A percentile compares a stretch with the other conserved stretches of the same genome.
phyloP scores from a whole-genome alignment of 2,329 filamentous ascomycete species.

The Cladosporium sphaerospermum region DNA sequence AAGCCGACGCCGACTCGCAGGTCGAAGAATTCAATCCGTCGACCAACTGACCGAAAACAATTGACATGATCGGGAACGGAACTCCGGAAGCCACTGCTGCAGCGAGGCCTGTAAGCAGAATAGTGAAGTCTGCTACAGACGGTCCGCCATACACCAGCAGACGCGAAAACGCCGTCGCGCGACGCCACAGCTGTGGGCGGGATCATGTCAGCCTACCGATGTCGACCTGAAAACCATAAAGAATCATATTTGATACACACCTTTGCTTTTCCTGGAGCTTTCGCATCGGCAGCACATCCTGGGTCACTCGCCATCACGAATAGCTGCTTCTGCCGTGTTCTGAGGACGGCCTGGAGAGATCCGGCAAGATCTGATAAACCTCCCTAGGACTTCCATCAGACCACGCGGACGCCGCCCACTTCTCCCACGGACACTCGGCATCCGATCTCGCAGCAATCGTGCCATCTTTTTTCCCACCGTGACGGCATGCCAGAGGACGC shows the following conservation, averaged over 20 bases:
- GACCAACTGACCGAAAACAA: slow-evolving; percentile 59
- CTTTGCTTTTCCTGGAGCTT: neutral
- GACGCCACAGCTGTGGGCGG: slow-evolving; percentile 4
- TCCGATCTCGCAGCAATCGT: slow-evolving; percentile 9
- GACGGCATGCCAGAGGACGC: slow-evolving; percentile 5
- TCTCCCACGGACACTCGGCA: neutral
- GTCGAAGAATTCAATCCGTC: slow-evolving; percentile 55
- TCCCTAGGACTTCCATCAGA: neutral
- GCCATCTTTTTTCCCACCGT: neutral
- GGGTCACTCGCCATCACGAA: neutral
- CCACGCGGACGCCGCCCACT: neutral
- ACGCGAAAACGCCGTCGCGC: slow-evolving; percentile 1
- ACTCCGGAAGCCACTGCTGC: slow-evolving; percentile 52
- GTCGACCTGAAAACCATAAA: too few relatives aligned
- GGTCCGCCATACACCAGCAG: slow-evolving; percentile 4
- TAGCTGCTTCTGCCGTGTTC: neutral
- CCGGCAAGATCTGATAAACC: slow-evolving; percentile 7
- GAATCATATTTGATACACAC: neutral
- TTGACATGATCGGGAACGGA: slow-evolving; percentile 58
- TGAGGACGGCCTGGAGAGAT: neutral
- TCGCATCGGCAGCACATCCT: neutral
- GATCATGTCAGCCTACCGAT: too few relatives aligned
- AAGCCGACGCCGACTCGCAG: slow-evolving; percentile 35
- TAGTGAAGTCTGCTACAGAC: neutral
- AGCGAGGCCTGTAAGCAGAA: slow-evolving; percentile 36